Conservation (phyloP, 306 rosid genomes). For the Pyrus pyrifolia region DNA sequence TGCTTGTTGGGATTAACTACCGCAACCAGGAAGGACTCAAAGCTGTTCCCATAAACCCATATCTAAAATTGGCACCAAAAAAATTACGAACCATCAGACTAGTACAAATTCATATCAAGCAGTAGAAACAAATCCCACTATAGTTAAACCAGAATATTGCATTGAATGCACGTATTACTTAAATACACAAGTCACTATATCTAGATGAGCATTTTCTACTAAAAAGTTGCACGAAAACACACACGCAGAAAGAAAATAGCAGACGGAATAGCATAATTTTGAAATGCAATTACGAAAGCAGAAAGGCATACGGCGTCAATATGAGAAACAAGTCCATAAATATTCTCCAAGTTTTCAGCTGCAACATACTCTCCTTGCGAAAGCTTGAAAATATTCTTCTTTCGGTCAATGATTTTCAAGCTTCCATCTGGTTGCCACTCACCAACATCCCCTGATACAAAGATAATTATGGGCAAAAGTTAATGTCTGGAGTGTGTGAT, state of each 20-base stretch:
- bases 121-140: conserved; percentile 5
- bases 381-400: conserved; percentile 97
- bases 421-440: conserved; percentile 96
- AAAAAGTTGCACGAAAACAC: too few species aligned
- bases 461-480: conserved; percentile 12
- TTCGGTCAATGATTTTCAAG: conserved; percentile 90
- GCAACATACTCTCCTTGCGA: conserved; percentile 99
- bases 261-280: too few species aligned
- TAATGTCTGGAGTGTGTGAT: not conserved
- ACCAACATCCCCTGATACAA: conserved; percentile 81
- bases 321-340: conserved; percentile 56
- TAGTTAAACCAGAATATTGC: not conserved
- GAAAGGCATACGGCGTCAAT: conserved; percentile 62
- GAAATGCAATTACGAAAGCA: not conserved
- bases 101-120: not conserved
- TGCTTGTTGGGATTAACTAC: conserved; percentile 60
- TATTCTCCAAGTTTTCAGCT: conserved; percentile 90
- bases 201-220: too few species aligned
- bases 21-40: conserved; percentile 85
- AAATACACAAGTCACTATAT: too few species aligned
- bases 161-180: too few species aligned
- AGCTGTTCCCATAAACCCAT: conserved; percentile 96
- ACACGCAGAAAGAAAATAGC: too few species aligned
- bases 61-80: conserved; percentile 41
- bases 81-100: not conserved